phyloP scores from a whole-genome alignment of 192 early-diverging fungal genomes.

The Entophlyctis helioformis region DNA sequence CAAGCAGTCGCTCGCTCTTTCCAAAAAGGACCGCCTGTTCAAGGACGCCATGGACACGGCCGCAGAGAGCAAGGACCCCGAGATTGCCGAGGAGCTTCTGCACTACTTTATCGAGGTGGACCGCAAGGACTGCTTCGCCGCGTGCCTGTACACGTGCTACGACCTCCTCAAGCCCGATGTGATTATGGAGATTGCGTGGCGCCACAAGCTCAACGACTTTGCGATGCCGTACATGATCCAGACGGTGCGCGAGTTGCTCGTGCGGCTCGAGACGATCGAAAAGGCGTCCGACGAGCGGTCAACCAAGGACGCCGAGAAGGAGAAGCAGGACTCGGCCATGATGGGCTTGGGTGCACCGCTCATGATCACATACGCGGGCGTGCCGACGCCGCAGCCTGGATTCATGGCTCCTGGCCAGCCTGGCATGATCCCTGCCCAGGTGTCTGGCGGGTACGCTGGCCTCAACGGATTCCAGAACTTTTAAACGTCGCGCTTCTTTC shows the following conservation, averaged over 20 bases:
- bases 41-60: constrained; percentile 99
- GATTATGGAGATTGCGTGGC: constrained; percentile 88
- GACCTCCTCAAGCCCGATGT: constrained; percentile 89
- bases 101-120: constrained; percentile 90
- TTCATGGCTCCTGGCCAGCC: constrained; percentile 2
- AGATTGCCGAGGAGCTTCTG: constrained; percentile 88
- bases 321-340: constrained; percentile 50
- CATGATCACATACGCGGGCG: constrained; percentile 54
- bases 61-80: constrained; percentile 72
- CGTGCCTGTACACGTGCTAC: constrained; percentile 87
- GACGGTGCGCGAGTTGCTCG: constrained; percentile 62
- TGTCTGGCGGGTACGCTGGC: constrained; percentile 10
- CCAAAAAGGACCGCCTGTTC: constrained; percentile 94
- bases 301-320: constrained; percentile 38
- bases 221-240: constrained; percentile 98
- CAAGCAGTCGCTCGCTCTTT: constrained; percentile 86
- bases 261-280: constrained; percentile 38
- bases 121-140: constrained; percentile 89
- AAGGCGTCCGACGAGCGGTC: constrained; percentile 29
- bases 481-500: too few relatives aligned
- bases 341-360: constrained; percentile 60
- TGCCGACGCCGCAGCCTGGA: constrained; percentile 5
- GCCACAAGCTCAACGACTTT: constrained; percentile 78
- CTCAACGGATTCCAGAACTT: constrained; percentile 12
- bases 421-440: not conserved